Conservation (phyloP, 78 protist species). For the Fonticula alba region DNA sequence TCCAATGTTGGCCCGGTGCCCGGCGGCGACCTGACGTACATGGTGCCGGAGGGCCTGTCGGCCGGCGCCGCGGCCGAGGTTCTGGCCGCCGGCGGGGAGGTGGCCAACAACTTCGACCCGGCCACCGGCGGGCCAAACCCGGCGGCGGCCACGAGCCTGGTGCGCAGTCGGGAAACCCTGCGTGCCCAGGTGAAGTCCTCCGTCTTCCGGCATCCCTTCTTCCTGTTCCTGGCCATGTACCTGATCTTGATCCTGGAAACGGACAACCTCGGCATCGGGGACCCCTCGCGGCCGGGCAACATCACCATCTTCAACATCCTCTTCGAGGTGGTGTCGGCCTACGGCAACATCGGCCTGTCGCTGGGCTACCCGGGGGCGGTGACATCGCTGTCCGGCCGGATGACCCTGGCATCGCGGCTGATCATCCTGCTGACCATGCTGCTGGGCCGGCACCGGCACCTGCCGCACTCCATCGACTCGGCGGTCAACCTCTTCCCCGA, state of each 20-base stretch:
- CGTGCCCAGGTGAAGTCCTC: background rate
- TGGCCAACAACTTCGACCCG: too few species aligned
- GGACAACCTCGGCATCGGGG: background rate
- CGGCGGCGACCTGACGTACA: too few species aligned
- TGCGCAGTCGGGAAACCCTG: background rate
- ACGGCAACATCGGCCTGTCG: conserved; percentile 6
- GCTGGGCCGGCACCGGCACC: conserved; percentile 7
- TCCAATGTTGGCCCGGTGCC: too few species aligned
- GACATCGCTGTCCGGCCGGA: too few species aligned
- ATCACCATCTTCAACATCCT: conserved; percentile 1
- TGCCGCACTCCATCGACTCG: background rate
- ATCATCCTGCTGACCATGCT: background rate
- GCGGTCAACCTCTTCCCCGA: background rate
- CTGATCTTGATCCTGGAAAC: background rate
- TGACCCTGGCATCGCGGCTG: too few species aligned
- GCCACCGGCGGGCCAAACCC: too few species aligned
- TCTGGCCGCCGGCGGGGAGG: too few species aligned
- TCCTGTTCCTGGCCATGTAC: background rate
- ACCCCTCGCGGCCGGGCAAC: background rate
- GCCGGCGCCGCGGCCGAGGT: too few species aligned
- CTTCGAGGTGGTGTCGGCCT: conserved; percentile 4
- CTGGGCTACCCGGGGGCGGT: background rate
- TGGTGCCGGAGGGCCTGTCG: too few species aligned
- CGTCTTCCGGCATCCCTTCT: background rate
- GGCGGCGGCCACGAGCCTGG: too few species aligned